phyloP scores from a whole-genome alignment of 345 rosid genomes.

The Arabidopsis arenosa region DNA sequence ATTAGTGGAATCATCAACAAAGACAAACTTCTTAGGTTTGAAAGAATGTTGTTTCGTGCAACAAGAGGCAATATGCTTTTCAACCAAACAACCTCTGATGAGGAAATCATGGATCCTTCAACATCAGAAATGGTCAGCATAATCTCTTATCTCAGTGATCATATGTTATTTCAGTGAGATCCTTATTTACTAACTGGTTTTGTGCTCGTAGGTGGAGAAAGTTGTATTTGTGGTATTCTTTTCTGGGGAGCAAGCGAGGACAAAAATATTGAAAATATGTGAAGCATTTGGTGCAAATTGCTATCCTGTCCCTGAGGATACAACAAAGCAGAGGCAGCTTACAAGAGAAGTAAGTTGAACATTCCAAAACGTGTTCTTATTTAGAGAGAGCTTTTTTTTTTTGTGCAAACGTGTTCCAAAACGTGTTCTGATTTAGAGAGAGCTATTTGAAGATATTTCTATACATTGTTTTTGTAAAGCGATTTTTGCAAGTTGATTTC shows the following conservation, averaged over 20 bases:
- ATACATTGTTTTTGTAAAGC: not conserved
- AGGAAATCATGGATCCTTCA: conserved; percentile 89
- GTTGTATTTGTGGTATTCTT: conserved; percentile 87
- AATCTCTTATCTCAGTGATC: conserved; percentile 7
- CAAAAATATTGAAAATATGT: conserved; percentile 83
- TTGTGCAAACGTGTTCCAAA: not conserved
- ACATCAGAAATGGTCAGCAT: conserved; percentile 73
- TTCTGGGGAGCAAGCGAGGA: conserved; percentile 98
- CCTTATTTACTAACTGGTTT: conserved; percentile 25
- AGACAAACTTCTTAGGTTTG: conserved; percentile 74
- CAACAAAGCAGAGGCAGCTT: conserved; percentile 84
- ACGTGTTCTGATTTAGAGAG: not conserved
- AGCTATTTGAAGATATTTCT: conserved; percentile 13
- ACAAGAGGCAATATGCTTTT: conserved; percentile 99
- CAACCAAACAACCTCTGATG: conserved; percentile 88
- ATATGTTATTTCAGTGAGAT: conserved; percentile 21
- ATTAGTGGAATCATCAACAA: conserved; percentile 85
- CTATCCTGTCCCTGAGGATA: conserved; percentile 94
- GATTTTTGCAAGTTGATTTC: conserved; percentile 12
- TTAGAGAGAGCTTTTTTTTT: not conserved
- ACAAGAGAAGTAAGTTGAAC: conserved; percentile 78
- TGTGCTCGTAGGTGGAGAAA: conserved; percentile 73
- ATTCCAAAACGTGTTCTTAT: conserved; percentile 12
- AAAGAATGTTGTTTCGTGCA: conserved; percentile 95
- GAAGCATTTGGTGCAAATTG: conserved; percentile 98